phyloP scores from a whole-genome alignment of 2,329 filamentous ascomycete species.

The Dactylonectria macrodidyma region DNA sequence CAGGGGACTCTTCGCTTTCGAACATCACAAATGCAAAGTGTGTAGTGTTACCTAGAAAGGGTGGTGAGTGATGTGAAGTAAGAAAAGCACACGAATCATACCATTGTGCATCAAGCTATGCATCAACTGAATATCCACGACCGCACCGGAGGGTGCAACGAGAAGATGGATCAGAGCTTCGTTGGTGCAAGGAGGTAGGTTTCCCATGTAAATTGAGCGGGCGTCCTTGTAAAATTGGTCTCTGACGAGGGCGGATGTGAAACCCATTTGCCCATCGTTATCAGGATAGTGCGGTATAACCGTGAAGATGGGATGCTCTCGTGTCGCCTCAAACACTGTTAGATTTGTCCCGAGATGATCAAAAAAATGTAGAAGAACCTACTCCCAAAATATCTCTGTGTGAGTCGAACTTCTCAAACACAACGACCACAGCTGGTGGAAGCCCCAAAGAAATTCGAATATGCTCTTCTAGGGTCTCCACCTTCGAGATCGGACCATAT shows the following conservation, averaged over 20 bases:
- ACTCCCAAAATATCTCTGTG: slow-evolving; percentile 65
- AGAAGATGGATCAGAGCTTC: slow-evolving; percentile 55
- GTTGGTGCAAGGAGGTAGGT: slow-evolving; percentile 56
- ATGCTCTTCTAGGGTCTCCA: slow-evolving; percentile 53
- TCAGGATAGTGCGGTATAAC: slow-evolving; percentile 30
- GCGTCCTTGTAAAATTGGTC: slow-evolving; percentile 59
- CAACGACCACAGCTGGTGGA: slow-evolving; percentile 60
- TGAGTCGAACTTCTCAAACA: slow-evolving; percentile 67
- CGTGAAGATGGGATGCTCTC: slow-evolving; percentile 5
- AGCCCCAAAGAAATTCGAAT: slow-evolving; percentile 54
- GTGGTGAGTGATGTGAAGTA: slow-evolving; percentile 31
- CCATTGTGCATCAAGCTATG: slow-evolving; percentile 9
- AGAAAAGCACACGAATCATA: slow-evolving; percentile 30
- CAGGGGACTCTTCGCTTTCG: not conserved
- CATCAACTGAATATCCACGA: slow-evolving; percentile 45
- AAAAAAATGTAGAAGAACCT: slow-evolving; percentile 43
- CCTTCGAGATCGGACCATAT: slow-evolving; percentile 61
- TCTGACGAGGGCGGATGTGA: slow-evolving; percentile 10
- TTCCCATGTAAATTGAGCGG: slow-evolving; percentile 64
- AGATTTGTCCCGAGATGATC: not conserved
- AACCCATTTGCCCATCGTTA: slow-evolving; percentile 27
- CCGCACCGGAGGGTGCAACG: slow-evolving; percentile 56
- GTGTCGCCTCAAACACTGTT: slow-evolving; percentile 8
- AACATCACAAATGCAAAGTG: slow-evolving; percentile 57
- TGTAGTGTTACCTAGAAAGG: slow-evolving; percentile 34